Evolutionary conservation across 169 alveolate genomes (phyloP).

Genomic region (Cryptosporidium canis): DNA sequence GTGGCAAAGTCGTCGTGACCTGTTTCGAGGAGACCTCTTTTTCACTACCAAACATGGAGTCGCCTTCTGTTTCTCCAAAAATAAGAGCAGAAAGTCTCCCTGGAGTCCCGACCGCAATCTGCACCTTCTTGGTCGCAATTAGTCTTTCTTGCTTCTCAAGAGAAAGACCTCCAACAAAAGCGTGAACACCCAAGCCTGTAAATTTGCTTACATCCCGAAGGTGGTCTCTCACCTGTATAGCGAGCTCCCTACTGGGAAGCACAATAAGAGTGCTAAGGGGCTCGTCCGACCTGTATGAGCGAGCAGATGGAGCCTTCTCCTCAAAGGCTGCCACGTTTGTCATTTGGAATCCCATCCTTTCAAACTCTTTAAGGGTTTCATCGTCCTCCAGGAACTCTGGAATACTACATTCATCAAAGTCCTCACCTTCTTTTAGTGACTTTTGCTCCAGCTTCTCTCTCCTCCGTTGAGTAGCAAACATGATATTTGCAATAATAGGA

Average conservation of each 20-base stretch:
- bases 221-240: constrained; percentile 80
- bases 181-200: constrained; percentile 76
- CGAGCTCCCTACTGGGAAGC: constrained; percentile 85
- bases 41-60: background rate
- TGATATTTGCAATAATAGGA: constrained; percentile 68
- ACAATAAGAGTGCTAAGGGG: constrained; percentile 76
- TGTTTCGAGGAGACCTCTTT: constrained; percentile 26
- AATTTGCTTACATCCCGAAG: constrained; percentile 66
- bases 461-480: constrained; percentile 48
- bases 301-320: background rate
- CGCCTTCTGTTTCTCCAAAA: constrained; percentile 36
- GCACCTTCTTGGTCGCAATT: constrained; percentile 76
- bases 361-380: constrained; percentile 12
- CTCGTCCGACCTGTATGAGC: background rate
- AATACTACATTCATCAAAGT: background rate
- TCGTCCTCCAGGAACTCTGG: background rate
- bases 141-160: constrained; percentile 81
- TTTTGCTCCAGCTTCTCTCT: constrained; percentile 36
- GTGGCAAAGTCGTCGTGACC: constrained; percentile 4
- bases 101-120: constrained; percentile 80
- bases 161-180: constrained; percentile 86
- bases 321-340: background rate
- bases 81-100: constrained; percentile 79
- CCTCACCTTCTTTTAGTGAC: background rate
- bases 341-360: constrained; percentile 39